Base-by-base conservation (phyloP, 768 basidiomycete genomes). In the Lentinula boryana region DNA sequence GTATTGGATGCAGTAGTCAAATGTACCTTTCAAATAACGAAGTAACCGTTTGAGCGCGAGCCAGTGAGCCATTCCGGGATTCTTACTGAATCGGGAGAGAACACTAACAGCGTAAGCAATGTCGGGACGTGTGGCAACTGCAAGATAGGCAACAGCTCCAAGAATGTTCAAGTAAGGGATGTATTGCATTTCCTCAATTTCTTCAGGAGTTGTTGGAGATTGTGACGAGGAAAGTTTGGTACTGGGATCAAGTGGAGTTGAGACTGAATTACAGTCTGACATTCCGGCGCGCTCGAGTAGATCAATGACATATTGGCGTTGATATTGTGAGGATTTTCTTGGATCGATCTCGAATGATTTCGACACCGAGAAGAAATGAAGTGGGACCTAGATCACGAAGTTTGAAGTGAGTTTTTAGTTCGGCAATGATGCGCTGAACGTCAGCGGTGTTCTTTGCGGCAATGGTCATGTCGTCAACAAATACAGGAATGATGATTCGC, bases 291-390 rank as follows among this genome's bases (percentile, higher is more conserved):
- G 56, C 0, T 23, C n/a, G 35, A 73, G 54, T 33, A 72, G 68
- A 1, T 56, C 44, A 4, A 72, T 63, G 43, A 77, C 68, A 62
- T 77, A 80, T 0, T 68, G 40, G 9, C 43, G 44, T 60, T 78
- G 76, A 69, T 0, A 77, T 48, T 16, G 69, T 62, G 52, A 77
- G 67, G 9, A 69, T 72, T 0, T 62, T 57, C 1, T 57, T 48
- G 13, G 59, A 46, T 2, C 51, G 50, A 48, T 78, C 63, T 5
- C 70, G 44, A 3, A 51, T 54, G 59, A 78, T 64, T 43, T 72
- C 56, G 27, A 78, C 63, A 4, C 75, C 72, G 4, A 77, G 66
- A 2, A 77, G 56, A 62, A 63, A 71, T 15, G 61, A 55, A 31
- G 60, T 57, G 16, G 57, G 43, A 2, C 70, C 70, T 5, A 69